Evolutionary conservation across 2,329 filamentous ascomycete genomes (phyloP).

Genomic region (Parascedosporium putredinis): DNA sequence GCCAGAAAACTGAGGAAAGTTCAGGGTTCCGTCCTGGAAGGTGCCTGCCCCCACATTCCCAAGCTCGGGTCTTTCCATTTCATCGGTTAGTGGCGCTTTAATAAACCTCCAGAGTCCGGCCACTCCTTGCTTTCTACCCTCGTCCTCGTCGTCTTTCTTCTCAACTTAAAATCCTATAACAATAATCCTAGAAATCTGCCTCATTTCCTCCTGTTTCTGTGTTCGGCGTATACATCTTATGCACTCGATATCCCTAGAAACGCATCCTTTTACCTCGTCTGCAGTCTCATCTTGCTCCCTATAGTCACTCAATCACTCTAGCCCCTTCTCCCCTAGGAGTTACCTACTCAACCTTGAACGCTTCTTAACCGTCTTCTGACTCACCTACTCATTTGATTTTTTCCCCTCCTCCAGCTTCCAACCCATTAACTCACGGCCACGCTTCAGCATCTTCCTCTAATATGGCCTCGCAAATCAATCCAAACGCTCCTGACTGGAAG

Average conservation of each 20-base stretch:
- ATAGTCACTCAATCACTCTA: not conserved
- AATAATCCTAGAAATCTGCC: no score
- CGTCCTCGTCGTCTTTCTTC: not conserved
- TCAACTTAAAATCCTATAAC: no score
- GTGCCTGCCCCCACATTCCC: constrained; percentile 1
- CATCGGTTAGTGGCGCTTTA: not conserved
- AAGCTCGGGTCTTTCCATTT: not conserved
- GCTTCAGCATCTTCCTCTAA: not conserved
- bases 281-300: not conserved
- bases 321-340: not conserved
- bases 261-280: not conserved
- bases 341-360: not conserved
- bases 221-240: not conserved
- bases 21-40: not conserved
- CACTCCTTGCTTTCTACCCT: not conserved
- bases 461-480: constrained; percentile 1
- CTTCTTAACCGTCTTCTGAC: not conserved
- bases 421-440: not conserved
- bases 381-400: no score
- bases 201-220: not conserved
- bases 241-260: not conserved
- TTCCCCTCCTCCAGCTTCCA: no score
- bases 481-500: constrained; percentile 31
- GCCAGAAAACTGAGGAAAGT: not conserved
- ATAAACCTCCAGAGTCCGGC: not conserved